Evolutionary conservation across 108 stramenopile species (phyloP).

Genomic region (Aurantiochytrium sp.): DNA sequence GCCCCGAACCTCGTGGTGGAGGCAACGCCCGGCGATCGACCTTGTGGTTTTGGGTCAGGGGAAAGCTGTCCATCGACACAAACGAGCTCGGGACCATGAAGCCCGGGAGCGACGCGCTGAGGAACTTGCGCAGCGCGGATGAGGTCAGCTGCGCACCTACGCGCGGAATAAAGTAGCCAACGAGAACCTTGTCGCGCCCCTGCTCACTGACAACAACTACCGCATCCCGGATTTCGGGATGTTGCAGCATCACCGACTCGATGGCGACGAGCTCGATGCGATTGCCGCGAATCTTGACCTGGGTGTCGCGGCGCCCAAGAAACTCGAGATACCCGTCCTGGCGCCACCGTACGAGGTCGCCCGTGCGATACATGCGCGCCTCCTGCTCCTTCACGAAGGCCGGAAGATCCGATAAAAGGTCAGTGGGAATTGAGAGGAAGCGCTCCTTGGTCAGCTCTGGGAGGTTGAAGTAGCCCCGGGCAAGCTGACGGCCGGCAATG

Average conservation of each 20-base stretch:
- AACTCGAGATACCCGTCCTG: slow-evolving; percentile 33
- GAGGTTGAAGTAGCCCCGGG: not conserved
- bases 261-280: slow-evolving; percentile 43
- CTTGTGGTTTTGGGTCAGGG: slow-evolving; percentile 2
- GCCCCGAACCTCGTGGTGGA: too few species aligned
- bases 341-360: slow-evolving; percentile 37
- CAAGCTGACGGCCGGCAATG: not conserved
- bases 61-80: not conserved
- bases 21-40: not conserved
- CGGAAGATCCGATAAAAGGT: not conserved
- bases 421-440: not conserved
- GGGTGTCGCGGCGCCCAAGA: slow-evolving; percentile 35
- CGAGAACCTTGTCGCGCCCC: not conserved
- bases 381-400: not conserved
- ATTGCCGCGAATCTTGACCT: slow-evolving; percentile 42
- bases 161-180: not conserved
- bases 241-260: slow-evolving; percentile 1
- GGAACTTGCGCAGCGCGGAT: not conserved
- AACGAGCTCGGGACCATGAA: not conserved
- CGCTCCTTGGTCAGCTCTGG: not conserved
- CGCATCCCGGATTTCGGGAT: not conserved
- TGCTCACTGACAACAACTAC: not conserved
- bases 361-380: slow-evolving; percentile 37
- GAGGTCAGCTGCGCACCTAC: not conserved
- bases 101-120: not conserved